Conservation (phyloP, 2,329 filamentous ascomycete genomes). For the Botrytis hyacinthi region DNA sequence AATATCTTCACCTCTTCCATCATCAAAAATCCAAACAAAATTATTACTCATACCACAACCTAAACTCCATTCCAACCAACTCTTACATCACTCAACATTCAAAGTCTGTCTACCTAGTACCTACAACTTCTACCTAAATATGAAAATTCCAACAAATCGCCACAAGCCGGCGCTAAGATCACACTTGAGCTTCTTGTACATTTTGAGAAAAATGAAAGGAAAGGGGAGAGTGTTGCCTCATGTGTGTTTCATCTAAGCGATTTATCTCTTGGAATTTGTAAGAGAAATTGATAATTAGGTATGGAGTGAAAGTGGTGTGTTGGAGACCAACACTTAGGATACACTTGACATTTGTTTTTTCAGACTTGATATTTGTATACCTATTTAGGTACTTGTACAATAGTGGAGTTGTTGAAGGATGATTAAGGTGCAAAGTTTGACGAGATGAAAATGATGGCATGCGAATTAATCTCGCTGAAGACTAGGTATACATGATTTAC, state of each 20-base stretch:
- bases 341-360: background rate
- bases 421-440: background rate
- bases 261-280: background rate
- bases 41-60: rapidly evolving
- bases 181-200: background rate
- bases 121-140: background rate
- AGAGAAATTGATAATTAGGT: background rate
- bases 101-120: background rate
- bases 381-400: background rate
- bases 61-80: background rate
- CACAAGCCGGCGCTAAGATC: background rate
- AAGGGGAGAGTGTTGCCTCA: background rate
- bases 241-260: background rate
- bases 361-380: background rate
- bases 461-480: background rate
- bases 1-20: background rate
- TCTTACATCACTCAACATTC: background rate
- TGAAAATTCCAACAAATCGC: background rate
- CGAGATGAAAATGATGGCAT: background rate
- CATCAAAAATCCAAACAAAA: background rate
- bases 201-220: background rate
- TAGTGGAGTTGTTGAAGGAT: background rate
- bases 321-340: background rate
- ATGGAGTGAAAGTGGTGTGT: background rate
- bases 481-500: background rate